A percentile compares a stretch with the other conserved stretches of the same genome.
Evolutionary conservation across 179 eudicot genomes (phyloP).

Genomic region (Pouteria campechiana): DNA sequence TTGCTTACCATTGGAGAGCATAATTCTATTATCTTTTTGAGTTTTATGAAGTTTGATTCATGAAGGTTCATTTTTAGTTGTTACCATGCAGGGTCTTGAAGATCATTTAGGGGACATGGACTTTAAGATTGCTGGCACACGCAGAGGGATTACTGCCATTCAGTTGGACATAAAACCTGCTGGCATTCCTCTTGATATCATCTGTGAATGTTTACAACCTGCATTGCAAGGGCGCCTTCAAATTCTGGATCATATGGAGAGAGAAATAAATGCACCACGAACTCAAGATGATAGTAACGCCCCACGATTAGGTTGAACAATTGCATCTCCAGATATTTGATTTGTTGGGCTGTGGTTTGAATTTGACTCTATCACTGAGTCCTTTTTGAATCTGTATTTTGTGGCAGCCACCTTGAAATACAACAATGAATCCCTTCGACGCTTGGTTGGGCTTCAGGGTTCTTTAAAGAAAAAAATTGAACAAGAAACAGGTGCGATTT

Average conservation of each 20-base stretch:
- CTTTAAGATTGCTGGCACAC: constrained; percentile 93
- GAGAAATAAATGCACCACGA: constrained; percentile 63
- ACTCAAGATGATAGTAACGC: constrained; percentile 52
- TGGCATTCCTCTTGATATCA: constrained; percentile 88
- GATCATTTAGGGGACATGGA: constrained; percentile 99
- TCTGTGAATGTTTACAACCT: constrained; percentile 79
- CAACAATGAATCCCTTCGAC: constrained; percentile 77
- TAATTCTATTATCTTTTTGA: too few relatives aligned
- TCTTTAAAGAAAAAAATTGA: constrained; percentile 76
- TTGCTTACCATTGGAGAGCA: too few relatives aligned
- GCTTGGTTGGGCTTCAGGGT: constrained; percentile 87
- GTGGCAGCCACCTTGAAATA: constrained; percentile 70
- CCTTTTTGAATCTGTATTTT: background rate
- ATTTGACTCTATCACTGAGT: background rate
- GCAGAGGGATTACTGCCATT: constrained; percentile 85
- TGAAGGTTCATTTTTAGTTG: background rate
- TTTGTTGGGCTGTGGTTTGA: background rate
- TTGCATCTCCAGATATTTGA: too few relatives aligned
- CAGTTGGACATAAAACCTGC: constrained; percentile 98
- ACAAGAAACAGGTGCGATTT: constrained; percentile 70
- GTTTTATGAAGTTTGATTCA: background rate
- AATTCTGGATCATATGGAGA: constrained; percentile 88
- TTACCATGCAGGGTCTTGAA: constrained; percentile 68
- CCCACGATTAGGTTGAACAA: constrained; percentile 57
- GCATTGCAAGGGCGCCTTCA: constrained; percentile 79